A percentile compares a stretch with the other conserved stretches of the same genome.
Conservation (phyloP, 208 protist species). For the Trypanosoma caninum region DNA sequence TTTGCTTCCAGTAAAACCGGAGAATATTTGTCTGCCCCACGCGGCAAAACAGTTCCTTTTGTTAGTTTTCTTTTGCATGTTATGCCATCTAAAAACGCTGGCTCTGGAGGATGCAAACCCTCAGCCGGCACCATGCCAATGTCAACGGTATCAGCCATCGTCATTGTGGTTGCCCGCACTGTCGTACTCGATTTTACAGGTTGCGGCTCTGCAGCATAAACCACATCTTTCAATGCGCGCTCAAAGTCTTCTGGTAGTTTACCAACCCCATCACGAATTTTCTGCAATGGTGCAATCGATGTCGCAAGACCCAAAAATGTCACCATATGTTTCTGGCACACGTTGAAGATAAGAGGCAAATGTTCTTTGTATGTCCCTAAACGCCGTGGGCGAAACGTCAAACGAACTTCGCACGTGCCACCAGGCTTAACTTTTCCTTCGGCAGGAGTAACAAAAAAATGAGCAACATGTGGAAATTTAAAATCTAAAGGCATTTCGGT, state of each 20-base stretch:
- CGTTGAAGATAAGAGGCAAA: conserved; percentile 72
- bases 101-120: conserved; percentile 63
- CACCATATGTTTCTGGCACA: conserved; percentile 46
- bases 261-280: conserved; percentile 33
- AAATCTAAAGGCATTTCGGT: conserved; percentile 76
- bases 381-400: conserved; percentile 82
- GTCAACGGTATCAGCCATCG: conserved; percentile 43
- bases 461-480: conserved; percentile 58
- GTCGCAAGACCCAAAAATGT: conserved; percentile 51
- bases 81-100: conserved; percentile 16
- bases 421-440: conserved; percentile 49
- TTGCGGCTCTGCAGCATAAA: background rate
- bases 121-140: conserved; percentile 85
- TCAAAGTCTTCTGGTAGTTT: conserved; percentile 67
- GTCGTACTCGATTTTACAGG: background rate
- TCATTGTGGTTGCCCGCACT: no score
- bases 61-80: conserved; percentile 15
- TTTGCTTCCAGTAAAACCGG: conserved; percentile 70
- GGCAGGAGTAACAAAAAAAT: conserved; percentile 63
- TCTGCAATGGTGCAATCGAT: conserved; percentile 20
- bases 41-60: conserved; percentile 20
- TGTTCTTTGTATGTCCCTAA: conserved; percentile 64
- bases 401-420: conserved; percentile 34
- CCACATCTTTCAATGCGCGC: conserved; percentile 11
- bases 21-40: conserved; percentile 35